Evolutionary conservation across 306 rosid genomes (phyloP).

Genomic region (Dalbergia cochinchinensis): DNA sequence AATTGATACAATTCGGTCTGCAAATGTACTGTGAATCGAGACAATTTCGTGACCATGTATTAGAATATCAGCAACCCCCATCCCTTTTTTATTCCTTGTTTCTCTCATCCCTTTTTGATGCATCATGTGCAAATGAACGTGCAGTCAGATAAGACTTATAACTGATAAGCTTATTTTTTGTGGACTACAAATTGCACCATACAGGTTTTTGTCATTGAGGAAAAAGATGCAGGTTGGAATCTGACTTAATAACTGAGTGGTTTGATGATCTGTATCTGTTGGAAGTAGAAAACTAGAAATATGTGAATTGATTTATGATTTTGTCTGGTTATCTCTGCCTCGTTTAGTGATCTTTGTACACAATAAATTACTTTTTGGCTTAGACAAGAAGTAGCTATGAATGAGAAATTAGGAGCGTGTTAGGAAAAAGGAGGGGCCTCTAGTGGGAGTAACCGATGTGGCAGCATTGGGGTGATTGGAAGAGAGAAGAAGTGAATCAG

Average conservation of each 20-base stretch:
- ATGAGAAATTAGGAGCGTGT: too few species aligned
- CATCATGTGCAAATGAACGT: slow-evolving; percentile 10
- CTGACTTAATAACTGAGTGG: neutral
- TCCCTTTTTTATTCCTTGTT: slow-evolving; percentile 24
- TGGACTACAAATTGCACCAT: neutral
- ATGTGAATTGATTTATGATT: neutral
- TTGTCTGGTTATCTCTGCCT: neutral
- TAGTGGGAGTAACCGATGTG: too few species aligned
- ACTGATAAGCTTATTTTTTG: slow-evolving; percentile 27
- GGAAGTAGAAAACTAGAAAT: neutral
- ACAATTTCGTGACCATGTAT: neutral
- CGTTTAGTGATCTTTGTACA: neutral
- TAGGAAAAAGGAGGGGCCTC: too few species aligned
- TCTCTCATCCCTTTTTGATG: slow-evolving; percentile 19
- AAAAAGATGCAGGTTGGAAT: slow-evolving; percentile 21
- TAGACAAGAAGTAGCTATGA: neutral
- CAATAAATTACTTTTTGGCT: too few species aligned
- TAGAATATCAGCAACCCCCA: neutral
- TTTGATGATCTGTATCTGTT: slow-evolving; percentile 18
- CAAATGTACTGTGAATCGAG: neutral
- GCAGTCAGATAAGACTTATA: neutral
- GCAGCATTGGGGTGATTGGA: too few species aligned
- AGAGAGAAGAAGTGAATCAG: too few species aligned
- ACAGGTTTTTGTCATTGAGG: neutral
- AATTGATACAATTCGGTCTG: neutral